A percentile compares a stretch with the other conserved stretches of the same genome.
phyloP scores from a whole-genome alignment of 78 protist species.

The Emiliania huxleyi region DNA sequence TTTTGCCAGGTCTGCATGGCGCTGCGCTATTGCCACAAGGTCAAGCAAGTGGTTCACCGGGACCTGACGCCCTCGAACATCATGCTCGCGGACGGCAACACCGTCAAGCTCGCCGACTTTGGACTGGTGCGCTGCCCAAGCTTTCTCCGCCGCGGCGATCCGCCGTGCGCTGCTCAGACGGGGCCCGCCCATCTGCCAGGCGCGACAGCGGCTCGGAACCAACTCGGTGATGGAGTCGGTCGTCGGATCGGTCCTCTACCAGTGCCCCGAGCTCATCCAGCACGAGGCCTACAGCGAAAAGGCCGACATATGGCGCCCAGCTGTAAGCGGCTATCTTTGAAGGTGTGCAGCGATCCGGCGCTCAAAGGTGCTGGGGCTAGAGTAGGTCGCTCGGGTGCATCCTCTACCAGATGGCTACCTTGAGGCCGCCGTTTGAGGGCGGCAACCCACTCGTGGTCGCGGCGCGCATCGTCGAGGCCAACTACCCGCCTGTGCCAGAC shows the following conservation, averaged over 20 bases:
- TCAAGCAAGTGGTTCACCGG: slow-evolving; percentile 32
- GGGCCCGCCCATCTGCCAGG: too few species aligned
- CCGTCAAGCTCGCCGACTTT: slow-evolving; percentile 5
- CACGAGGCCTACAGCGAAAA: slow-evolving; percentile 38
- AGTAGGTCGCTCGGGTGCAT: neutral
- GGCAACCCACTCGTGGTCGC: slow-evolving; percentile 3
- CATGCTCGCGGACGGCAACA: neutral
- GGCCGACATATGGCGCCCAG: slow-evolving; percentile 53
- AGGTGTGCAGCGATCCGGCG: too few species aligned
- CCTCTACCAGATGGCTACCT: neutral
- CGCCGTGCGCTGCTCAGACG: too few species aligned
- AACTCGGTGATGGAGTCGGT: slow-evolving; percentile 18
- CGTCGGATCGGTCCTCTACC: slow-evolving; percentile 34
- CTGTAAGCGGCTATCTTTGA: too few species aligned
- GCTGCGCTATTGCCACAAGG: slow-evolving; percentile 45
- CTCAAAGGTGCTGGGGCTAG: too few species aligned
- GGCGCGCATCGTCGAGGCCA: neutral
- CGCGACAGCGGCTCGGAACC: slow-evolving; percentile 25
- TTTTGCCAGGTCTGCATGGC: neutral
- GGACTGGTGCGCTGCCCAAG: too few species aligned
- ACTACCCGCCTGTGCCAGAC: neutral
- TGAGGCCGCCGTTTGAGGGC: neutral
- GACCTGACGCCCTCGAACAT: slow-evolving; percentile 51
- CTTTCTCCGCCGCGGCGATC: too few species aligned
- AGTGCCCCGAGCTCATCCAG: slow-evolving; percentile 41